Conservation (phyloP, 495 filamentous ascomycete genomes). For the Penicillium lagena region DNA sequence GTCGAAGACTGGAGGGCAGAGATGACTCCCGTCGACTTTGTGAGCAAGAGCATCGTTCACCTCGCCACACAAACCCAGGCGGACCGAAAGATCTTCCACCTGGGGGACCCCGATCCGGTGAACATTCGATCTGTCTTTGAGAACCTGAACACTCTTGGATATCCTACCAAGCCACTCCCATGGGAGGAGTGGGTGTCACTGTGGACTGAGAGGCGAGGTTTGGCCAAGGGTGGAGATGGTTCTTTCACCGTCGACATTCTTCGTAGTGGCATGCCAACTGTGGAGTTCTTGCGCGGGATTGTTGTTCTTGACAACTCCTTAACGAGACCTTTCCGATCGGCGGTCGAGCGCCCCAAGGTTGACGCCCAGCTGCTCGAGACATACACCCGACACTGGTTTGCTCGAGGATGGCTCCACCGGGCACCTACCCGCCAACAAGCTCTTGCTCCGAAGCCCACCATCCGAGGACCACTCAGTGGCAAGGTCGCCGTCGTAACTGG, state of each 20-base stretch:
- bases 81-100: conserved; percentile 53
- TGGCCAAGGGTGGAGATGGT: conserved; percentile 51
- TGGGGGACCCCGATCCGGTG: conserved; percentile 60
- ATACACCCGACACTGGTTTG: conserved; percentile 64
- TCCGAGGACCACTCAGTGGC: conserved; percentile 46
- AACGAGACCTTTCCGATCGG: conserved; percentile 48
- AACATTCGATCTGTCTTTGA: conserved; percentile 49
- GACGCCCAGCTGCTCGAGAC: conserved; percentile 54
- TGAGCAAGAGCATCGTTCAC: conserved; percentile 57
- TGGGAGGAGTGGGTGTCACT: conserved; percentile 61
- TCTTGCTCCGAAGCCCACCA: conserved; percentile 23
- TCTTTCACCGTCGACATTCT: conserved; percentile 49
- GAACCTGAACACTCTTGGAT: conserved; percentile 52
- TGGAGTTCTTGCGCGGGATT: conserved; percentile 51
- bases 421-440: conserved; percentile 40
- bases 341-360: conserved; percentile 54
- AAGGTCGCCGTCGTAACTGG: conserved; percentile 45
- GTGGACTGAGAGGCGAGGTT: conserved; percentile 54
- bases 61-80: conserved; percentile 47
- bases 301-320: conserved; percentile 55
- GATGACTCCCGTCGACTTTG: conserved; percentile 68
- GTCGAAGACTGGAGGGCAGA: conserved; percentile 63
- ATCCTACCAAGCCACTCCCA: conserved; percentile 47
- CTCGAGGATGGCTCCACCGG: conserved; percentile 56
- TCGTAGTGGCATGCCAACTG: conserved; percentile 57